Evolutionary conservation across 345 rosid species (phyloP).

Genomic region (Hibiscus mutabilis): DNA sequence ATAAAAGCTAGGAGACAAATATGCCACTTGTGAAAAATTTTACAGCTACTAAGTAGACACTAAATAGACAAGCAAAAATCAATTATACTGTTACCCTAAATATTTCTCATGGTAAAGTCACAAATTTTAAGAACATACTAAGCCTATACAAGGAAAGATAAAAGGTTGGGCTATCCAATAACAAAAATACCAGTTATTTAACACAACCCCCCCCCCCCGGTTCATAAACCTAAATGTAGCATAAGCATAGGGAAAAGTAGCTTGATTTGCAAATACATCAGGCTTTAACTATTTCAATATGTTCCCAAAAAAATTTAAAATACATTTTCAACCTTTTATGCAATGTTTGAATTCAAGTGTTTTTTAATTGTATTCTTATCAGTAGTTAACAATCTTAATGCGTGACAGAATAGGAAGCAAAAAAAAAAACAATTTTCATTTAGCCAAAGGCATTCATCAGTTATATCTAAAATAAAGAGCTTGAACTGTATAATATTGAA

Average conservation of each 20-base stretch:
- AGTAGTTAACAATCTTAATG: background rate
- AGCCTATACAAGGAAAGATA: background rate
- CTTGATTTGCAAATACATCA: background rate
- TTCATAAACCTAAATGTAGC: constrained; percentile 1
- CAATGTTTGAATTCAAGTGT: background rate
- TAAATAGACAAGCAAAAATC: background rate
- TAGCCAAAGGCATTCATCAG: constrained; percentile 7
- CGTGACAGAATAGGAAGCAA: background rate
- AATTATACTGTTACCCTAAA: background rate
- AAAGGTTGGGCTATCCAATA: background rate
- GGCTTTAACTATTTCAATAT: background rate
- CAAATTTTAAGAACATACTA: background rate
- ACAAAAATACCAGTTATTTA: constrained; percentile 6
- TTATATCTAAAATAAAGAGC: constrained; percentile 1
- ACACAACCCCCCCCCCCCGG: background rate
- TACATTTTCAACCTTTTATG: background rate
- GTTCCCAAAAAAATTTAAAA: background rate
- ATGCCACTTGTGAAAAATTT: background rate
- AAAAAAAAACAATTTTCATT: background rate
- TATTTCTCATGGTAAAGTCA: constrained; percentile 8
- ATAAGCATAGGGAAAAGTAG: background rate
- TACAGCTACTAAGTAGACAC: background rate
- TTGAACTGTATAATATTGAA: background rate
- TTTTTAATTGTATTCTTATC: background rate
- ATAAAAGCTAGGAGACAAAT: constrained; percentile 1